Base-by-base conservation (phyloP, 2,329 filamentous ascomycete species). In the Lasiodiplodia hormozganensis region DNA sequence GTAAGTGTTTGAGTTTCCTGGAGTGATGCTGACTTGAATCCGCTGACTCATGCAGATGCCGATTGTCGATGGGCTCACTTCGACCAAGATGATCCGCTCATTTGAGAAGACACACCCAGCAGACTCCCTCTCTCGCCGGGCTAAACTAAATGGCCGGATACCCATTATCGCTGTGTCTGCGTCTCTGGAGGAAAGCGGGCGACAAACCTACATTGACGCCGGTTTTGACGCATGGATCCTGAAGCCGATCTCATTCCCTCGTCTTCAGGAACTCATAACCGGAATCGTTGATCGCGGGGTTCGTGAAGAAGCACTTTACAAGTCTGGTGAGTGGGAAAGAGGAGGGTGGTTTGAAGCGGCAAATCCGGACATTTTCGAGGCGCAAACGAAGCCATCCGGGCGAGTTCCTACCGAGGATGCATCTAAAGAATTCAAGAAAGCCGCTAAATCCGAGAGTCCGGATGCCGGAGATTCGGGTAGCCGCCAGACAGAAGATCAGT, bases 211-310 rank as follows among this genome's bases (percentile, higher is more conserved):
- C 72, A 86, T 93, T 53, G 85, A 91, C 54, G 89, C 89, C 7
- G 94, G 94, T 0, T 97, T 97, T 72, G 93, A 97, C 72, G 94
- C 91, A 28, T 97, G 93, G 93, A 94, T 97, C 31, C 82, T 96
- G 68, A 97, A 97, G 75, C 93, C 93, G 0, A 92, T 97, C 54
- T 89, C 95, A 70, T 96, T 97, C 76, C 88, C 89, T 72, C 86
- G 93, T 10, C 83, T 97, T 0, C 88, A 88, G 69, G 84, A 86
- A 25, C 83, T 97, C 8, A 84, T 97, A 67, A 78, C 82, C 0
- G 93, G 92, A 1, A 92, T 96, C 49, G 84, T 88, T 2, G 85
- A 92, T 56, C 81, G 85, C 0, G 80, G 86, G 0, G 80, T 85
- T 0, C 85, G 92, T 21, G 79, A 86, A 21, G 78, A 83, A n/a